A percentile compares a stretch with the other conserved stretches of the same genome.
These are phyloP conservation scores for Puya raimondii DNA, from an alignment of 176 grass and related monocot genomes.

Conservation along the genomic window DNA sequence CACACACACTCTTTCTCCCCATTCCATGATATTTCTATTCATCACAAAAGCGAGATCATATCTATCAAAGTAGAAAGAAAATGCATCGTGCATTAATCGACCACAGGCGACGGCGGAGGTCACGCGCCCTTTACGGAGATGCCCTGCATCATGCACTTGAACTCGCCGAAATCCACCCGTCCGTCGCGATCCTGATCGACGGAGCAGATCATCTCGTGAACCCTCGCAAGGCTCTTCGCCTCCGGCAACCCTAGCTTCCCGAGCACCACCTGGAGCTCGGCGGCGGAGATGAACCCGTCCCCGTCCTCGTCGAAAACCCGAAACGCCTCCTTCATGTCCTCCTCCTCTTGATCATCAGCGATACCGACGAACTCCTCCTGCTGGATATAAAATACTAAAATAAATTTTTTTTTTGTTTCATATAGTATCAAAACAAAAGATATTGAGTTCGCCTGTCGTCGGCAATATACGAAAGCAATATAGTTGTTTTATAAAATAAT, in stretches of 20 bases:
- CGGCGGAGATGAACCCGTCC: slow-evolving; percentile 60
- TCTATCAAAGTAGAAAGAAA: background rate
- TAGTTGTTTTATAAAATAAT: no score
- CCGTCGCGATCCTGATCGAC: slow-evolving; percentile 54
- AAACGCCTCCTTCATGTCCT: slow-evolving; percentile 68
- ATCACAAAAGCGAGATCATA: no score
- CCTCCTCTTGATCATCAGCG: background rate
- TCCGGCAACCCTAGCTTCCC: slow-evolving; percentile 50
- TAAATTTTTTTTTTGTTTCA: no score
- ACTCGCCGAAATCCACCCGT: slow-evolving; percentile 50
- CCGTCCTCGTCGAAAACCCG: slow-evolving; percentile 70
- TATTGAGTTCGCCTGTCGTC: no score
- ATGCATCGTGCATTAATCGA: background rate
- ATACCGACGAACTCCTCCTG: background rate
- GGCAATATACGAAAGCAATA: no score
- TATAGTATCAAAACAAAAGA: no score
- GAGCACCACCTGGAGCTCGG: slow-evolving; percentile 61
- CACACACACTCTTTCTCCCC: no score
- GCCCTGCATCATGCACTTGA: slow-evolving; percentile 65
- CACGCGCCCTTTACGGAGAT: slow-evolving; percentile 37
- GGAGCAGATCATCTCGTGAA: slow-evolving; percentile 62
- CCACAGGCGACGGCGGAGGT: slow-evolving; percentile 1
- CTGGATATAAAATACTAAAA: no score
- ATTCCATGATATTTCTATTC: no score
- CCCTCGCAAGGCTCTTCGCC: slow-evolving; percentile 41